Evolutionary conservation across 2,329 filamentous ascomycete genomes (phyloP), one percentile per base, ranked within the genome.

Genomic region (Furcasterigmium furcatum): DNA sequence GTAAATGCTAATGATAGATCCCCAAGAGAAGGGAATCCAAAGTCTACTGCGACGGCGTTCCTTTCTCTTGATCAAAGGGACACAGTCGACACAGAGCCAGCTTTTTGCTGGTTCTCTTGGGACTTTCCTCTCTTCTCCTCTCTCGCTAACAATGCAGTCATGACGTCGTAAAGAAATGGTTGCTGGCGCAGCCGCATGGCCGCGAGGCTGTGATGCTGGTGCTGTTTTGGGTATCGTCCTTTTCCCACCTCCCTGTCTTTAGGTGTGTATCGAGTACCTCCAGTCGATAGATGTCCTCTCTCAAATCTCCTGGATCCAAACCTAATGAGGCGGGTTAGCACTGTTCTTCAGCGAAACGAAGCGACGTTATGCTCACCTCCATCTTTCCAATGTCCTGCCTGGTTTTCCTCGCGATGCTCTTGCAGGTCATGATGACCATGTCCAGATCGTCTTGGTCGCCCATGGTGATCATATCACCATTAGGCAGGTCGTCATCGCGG

Each of bases 381-480:
- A 96, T 84, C 78, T 96, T 96, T 43, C 88, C 91, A 73, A 91
- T 87, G 52, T 95, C 91, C 51, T 78, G 76, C 57, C 84, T 80
- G 61, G 92, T 86, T 64, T 80, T 87, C 67, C 76, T 81, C 40
- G 87, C 91, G 48, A 73, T 70, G 41, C 79, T 78, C 64, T 82
- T 88, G 7, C 85, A 84, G 39, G 74, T 79, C 63, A 80, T 78
- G 44, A 97, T 76, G 22, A 89, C 84, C 82, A 96, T 88, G 42
- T 97, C 91, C 51, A 96, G 69, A 70, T 99, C 94, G 59, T 99
- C 94, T 65, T 96, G 89, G 64, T 99, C 94, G 24, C 87, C 91
- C 81, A 99, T 86, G 25, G 92, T 96, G 60, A 99, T 95, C 87
- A 96, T 92, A 60, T 97, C 92, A 4, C 87, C 87, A 45, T 85